These are phyloP conservation scores for Incumbomyces lentus DNA, from an alignment of 2,329 filamentous ascomycete species.

Conservation along the genomic window DNA sequence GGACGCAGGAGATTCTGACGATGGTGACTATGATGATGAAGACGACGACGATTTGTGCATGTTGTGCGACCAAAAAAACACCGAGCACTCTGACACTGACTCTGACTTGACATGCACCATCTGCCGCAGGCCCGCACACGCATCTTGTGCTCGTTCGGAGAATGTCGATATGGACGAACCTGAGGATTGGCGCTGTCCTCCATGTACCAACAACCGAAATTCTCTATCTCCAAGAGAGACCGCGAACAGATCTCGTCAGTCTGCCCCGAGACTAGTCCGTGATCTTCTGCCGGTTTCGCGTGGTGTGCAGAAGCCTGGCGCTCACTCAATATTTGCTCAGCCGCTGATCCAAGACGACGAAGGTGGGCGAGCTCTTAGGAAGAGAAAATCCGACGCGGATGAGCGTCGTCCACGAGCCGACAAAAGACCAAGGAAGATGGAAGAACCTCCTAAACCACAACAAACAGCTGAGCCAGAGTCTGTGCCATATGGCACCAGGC, in stretches of 20 bases:
- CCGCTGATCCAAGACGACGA: conserved; percentile 20
- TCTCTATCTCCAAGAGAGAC: conserved; percentile 31
- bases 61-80: conserved; percentile 32
- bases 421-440: conserved; percentile 19
- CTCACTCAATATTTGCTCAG: conserved; percentile 58
- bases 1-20: background rate
- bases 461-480: conserved; percentile 11
- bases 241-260: conserved; percentile 41
- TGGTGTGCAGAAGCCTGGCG: conserved; percentile 54
- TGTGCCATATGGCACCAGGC: conserved; percentile 26
- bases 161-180: conserved; percentile 45
- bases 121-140: conserved; percentile 80
- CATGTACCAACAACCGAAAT: conserved; percentile 40
- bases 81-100: conserved; percentile 30
- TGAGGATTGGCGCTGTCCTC: conserved; percentile 17
- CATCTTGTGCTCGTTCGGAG: conserved; percentile 72
- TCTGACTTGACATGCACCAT: conserved; percentile 48
- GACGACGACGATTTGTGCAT: conserved; percentile 27
- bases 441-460: conserved; percentile 16
- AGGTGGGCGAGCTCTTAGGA: conserved; percentile 66
- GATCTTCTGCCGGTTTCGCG: conserved; percentile 62
- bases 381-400: conserved; percentile 69
- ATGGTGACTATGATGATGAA: background rate
- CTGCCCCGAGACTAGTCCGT: conserved; percentile 56
- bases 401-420: conserved; percentile 28